Base-by-base conservation (phyloP, 371 early-diverging fungal genomes). In the Mucor mucedo region DNA sequence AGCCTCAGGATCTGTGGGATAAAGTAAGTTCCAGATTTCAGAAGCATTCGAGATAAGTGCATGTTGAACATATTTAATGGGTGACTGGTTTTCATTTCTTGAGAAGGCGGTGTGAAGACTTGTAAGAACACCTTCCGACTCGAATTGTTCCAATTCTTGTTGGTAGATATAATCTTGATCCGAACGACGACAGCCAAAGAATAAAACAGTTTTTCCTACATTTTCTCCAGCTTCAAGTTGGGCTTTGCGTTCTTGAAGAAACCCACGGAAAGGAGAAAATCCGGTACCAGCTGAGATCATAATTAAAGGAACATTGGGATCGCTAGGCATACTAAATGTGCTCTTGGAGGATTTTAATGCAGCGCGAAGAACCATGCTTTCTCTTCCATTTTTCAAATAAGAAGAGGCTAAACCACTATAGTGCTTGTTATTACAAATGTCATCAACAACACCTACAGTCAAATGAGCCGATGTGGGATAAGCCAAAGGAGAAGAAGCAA, bases 191-290 rank as follows among this genome's bases (percentile, higher is more conserved):
- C 89, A 93, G 13, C 97, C 97, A 74, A 92, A 91, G 79, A 95
- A 91, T 45, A 97, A 68, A 5, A 79, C 69, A 49, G 61, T 45
- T 2, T 67, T 44, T 16, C 70, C 79, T 11, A 68, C 68, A 0
- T 58, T 64, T 10, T 72, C 64, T 27, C 33, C 58, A 35, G 38
- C 72, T 54, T 62, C 54, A 3, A 50, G 54, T 50, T 72, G 78
- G 6, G 57, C 62, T 30, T 72, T 72, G 42, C 76, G 77, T 44
- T 75, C 78, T 68, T 78, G 72, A 30, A 97, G 58, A 60, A 97
- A 88, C 40, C 93, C 84, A 41, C 93, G 84, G 89, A 97, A 94
- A 4, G 97, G 95, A 3, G 96, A 91, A 16, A 96, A 81, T n/a
- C 96, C 96, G 2, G 94, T 92, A 21, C 95, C 94, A 14, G 84